Evolutionary conservation across 164 flowering plant species (phyloP).

Genomic region (Stephania yunnanensis): DNA sequence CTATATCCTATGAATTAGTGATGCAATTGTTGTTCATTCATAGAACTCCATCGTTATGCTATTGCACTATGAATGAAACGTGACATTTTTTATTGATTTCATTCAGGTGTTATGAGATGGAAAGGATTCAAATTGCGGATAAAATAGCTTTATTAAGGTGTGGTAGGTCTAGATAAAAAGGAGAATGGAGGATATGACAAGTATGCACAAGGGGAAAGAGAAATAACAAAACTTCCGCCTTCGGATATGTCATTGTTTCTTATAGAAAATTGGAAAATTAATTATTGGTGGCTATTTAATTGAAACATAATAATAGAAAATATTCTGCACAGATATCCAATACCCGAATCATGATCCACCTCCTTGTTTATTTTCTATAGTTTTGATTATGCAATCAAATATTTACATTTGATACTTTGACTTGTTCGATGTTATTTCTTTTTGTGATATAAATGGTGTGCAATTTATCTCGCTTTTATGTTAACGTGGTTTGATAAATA

Average conservation of each 20-base stretch:
- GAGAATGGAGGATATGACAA: neutral
- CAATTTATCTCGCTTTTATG: neutral
- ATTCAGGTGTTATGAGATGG: too few relatives aligned
- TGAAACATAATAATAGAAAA: neutral
- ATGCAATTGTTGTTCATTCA: too few relatives aligned
- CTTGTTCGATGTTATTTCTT: neutral
- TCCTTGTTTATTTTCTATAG: too few relatives aligned
- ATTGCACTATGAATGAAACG: too few relatives aligned
- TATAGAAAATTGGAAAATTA: neutral
- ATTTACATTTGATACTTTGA: neutral
- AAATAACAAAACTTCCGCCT: neutral
- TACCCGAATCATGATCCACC: neutral
- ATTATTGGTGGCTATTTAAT: neutral
- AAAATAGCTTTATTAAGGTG: too few relatives aligned
- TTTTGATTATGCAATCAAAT: too few relatives aligned
- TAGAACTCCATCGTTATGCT: too few relatives aligned
- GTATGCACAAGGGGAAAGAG: neutral
- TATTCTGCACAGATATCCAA: neutral
- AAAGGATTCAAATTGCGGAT: too few relatives aligned
- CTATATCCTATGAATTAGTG: too few relatives aligned
- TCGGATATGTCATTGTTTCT: neutral
- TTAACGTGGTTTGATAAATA: neutral
- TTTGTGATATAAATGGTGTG: neutral
- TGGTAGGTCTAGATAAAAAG: neutral
- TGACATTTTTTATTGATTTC: too few relatives aligned